A percentile compares a stretch with the other conserved stretches of the same genome.
phyloP scores from a whole-genome alignment of 345 rosid species.

The Eucalyptus sideroxylon region DNA sequence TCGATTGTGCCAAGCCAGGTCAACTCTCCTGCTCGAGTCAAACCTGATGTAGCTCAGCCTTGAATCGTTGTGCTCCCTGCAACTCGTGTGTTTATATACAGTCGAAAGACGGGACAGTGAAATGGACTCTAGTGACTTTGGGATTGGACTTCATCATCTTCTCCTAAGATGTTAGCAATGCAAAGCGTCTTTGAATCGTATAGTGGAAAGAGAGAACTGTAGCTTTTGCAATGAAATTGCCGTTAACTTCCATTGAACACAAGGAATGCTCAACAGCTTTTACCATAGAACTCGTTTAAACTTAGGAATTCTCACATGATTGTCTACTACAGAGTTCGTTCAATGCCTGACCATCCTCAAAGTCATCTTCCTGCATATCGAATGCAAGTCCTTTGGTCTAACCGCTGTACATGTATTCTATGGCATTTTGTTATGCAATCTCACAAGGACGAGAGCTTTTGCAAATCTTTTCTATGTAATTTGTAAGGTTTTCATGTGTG shows the following conservation, averaged over 20 bases:
- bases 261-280: not conserved
- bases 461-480: not conserved
- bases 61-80: not conserved
- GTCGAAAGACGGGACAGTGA: not conserved
- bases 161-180: not conserved
- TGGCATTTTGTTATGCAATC: not conserved
- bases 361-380: not conserved
- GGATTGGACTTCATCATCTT: not conserved
- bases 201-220: not conserved
- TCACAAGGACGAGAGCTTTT: not conserved
- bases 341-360: not conserved
- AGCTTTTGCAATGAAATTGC: not conserved
- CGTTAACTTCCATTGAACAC: not conserved
- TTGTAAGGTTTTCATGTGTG: not conserved
- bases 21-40: not conserved
- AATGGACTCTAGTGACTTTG: not conserved
- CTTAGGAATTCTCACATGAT: not conserved
- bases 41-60: not conserved
- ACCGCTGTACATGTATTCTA: not conserved
- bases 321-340: not conserved
- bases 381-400: not conserved
- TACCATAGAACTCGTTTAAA: not conserved
- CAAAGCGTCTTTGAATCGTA: not conserved
- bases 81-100: not conserved
- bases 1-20: not conserved